Evolutionary conservation across 176 grass and related monocot genomes (phyloP), one percentile per base, ranked within the genome.

Genomic region (Musa itinerans): DNA sequence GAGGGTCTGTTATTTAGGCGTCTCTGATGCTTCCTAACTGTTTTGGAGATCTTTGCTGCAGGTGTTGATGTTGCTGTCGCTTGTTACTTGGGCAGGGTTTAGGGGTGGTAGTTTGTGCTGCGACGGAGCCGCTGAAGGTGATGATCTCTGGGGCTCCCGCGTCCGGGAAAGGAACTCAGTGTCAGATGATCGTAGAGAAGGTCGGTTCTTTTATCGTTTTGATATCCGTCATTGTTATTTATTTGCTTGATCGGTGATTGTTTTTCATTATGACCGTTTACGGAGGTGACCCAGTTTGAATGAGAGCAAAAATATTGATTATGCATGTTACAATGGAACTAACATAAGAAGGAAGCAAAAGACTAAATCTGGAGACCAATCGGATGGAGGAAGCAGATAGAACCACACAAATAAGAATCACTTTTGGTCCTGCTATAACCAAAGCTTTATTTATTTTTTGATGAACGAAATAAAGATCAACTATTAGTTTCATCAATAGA

Each of bases 141-240:
- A 92, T 92, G 81, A 89, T 89, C 29, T 92, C 86, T 20, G 89
- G 89, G 48, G 81, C 86, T 8, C 89, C 89, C 4, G 89, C 86
- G 1, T 92, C 89, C 1, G 89, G 89, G 1, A 89, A 92, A 71
- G 89, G 89, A 3, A 89, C 89, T 34, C 89, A 92, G 52, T 92
- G 89, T 78, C 65, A 80, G 26, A 84, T 84, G 81, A 86, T 92
- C 34, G 79, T 89, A 9, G 79, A 86, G 73, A 92, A 92, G 86
- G 89, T 86, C 6, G 15, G 69, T 62, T 72, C n/a, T 63, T 43
- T 26, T 11, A 57, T 66, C 10, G 17, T 14, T 43, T 21, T 50
- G 2, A 6, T 8, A 51, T 16, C 10, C 50, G 1, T 57, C 50
- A 26, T 49, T 68, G 26, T 20, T 16, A 5, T 19, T 16, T 43